These are phyloP conservation scores for Bryoerythrophyllum caledonicum DNA, from an alignment of 225 moss, liverwort and hornwort genomes.

Conservation along the genomic window DNA sequence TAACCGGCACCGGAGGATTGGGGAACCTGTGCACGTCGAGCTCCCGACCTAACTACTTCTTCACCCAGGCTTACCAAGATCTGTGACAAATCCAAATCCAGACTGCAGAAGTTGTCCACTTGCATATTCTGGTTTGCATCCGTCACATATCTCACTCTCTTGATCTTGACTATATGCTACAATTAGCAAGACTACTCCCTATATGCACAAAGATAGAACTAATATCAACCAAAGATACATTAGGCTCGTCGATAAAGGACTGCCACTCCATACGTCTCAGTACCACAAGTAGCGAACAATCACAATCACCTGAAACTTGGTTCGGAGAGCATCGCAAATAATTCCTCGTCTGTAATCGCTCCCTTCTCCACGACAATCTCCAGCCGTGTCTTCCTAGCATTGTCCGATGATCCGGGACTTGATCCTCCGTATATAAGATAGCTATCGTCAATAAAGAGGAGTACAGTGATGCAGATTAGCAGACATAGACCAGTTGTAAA, in stretches of 20 bases:
- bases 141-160: constrained; percentile 26
- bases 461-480: constrained; percentile 6
- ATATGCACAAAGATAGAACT: constrained; percentile 35
- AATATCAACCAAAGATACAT: constrained; percentile 16
- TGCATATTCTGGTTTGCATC: constrained; percentile 23
- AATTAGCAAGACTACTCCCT: constrained; percentile 24
- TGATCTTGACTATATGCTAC: constrained; percentile 34
- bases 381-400: constrained; percentile 70
- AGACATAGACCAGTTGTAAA: neutral
- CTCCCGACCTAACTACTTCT: constrained; percentile 10
- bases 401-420: constrained; percentile 51
- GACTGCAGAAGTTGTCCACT: constrained; percentile 8
- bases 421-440: constrained; percentile 57
- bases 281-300: constrained; percentile 13
- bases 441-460: constrained; percentile 14
- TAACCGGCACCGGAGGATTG: constrained; percentile 5
- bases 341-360: constrained; percentile 67
- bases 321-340: constrained; percentile 65
- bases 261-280: constrained; percentile 5
- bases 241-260: constrained; percentile 14
- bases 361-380: constrained; percentile 75
- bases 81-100: constrained; percentile 19
- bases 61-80: constrained; percentile 21
- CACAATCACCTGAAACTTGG: constrained; percentile 22
- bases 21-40: constrained; percentile 16